phyloP scores from a whole-genome alignment of 2,329 filamentous ascomycete genomes.

The Clathrospora elynae region DNA sequence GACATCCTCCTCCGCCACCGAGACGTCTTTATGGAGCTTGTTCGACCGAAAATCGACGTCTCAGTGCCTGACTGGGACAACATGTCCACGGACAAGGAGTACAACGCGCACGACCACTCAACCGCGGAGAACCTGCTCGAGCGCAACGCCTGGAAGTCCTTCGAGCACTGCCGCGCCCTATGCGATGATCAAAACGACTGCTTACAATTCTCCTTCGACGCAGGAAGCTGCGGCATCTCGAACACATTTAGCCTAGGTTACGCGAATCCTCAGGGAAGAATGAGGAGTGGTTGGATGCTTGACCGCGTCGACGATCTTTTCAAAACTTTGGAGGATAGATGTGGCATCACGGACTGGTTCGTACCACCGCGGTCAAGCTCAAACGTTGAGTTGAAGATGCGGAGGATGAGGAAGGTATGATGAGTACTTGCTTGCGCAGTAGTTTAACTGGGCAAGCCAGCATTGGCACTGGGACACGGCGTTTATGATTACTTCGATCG shows the following conservation, averaged over 20 bases:
- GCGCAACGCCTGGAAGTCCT: slow-evolving; percentile 44
- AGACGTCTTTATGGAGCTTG: slow-evolving; percentile 45
- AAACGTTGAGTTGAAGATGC: slow-evolving; percentile 23
- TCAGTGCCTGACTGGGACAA: slow-evolving; percentile 43
- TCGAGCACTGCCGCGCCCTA: slow-evolving; percentile 41
- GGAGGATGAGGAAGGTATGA: slow-evolving; percentile 17
- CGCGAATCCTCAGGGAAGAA: slow-evolving; percentile 33
- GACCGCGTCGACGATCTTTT: slow-evolving; percentile 46
- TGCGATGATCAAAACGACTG: slow-evolving; percentile 43
- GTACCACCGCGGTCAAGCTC: slow-evolving; percentile 27
- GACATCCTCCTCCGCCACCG: slow-evolving; percentile 45
- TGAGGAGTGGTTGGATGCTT: slow-evolving; percentile 44
- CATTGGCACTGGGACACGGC: neutral
- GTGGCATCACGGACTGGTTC: slow-evolving; percentile 45
- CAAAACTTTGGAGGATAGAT: slow-evolving; percentile 36
- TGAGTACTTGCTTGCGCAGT: neutral
- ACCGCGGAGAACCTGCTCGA: slow-evolving; percentile 28
- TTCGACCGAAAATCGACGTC: slow-evolving; percentile 37
- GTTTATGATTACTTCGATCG: neutral
- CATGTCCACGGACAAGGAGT: slow-evolving; percentile 44
- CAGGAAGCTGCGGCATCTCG: slow-evolving; percentile 40
- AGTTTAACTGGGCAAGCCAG: no score
- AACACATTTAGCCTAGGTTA: slow-evolving; percentile 41
- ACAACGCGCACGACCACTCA: slow-evolving; percentile 42
- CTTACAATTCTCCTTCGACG: slow-evolving; percentile 44